Conservation (phyloP, 768 basidiomycete species). For the Lentinula boryana region DNA sequence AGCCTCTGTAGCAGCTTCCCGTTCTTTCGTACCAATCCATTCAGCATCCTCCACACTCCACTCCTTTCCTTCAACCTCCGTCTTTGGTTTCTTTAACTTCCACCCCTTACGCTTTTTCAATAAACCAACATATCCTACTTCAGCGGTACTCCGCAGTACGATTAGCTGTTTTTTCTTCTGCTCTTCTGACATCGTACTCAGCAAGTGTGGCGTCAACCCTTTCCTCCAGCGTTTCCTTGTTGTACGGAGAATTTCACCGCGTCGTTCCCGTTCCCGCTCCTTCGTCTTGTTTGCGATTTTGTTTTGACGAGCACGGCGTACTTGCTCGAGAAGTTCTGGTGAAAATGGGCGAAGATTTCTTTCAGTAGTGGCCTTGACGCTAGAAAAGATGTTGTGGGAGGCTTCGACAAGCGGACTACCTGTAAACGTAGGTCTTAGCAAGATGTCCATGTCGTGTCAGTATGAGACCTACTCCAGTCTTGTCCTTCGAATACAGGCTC, state of each 20-base stretch:
- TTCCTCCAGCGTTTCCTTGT: slow-evolving; percentile 42
- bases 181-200: slow-evolving; percentile 43
- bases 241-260: slow-evolving; percentile 50
- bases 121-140: slow-evolving; percentile 67
- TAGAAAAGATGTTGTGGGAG: slow-evolving; percentile 19
- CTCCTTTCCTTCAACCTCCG: slow-evolving; percentile 3
- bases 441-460: not conserved
- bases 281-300: slow-evolving; percentile 62
- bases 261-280: slow-evolving; percentile 52
- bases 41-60: slow-evolving; percentile 10
- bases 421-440: not conserved
- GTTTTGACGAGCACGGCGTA: slow-evolving; percentile 52
- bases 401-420: slow-evolving; percentile 34
- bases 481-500: slow-evolving; percentile 1
- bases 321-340: slow-evolving; percentile 38
- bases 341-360: slow-evolving; percentile 31
- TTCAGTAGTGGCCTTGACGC: not conserved
- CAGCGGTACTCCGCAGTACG: slow-evolving; percentile 43
- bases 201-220: slow-evolving; percentile 61
- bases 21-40: slow-evolving; percentile 6
- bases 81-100: slow-evolving; percentile 5
- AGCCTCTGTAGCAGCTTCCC: not conserved
- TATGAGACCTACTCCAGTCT: not conserved
- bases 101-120: slow-evolving; percentile 53
- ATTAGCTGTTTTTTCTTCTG: slow-evolving; percentile 44